Evolutionary conservation across 2,329 filamentous ascomycete genomes (phyloP).

Genomic region (Sarocladium kiliense): DNA sequence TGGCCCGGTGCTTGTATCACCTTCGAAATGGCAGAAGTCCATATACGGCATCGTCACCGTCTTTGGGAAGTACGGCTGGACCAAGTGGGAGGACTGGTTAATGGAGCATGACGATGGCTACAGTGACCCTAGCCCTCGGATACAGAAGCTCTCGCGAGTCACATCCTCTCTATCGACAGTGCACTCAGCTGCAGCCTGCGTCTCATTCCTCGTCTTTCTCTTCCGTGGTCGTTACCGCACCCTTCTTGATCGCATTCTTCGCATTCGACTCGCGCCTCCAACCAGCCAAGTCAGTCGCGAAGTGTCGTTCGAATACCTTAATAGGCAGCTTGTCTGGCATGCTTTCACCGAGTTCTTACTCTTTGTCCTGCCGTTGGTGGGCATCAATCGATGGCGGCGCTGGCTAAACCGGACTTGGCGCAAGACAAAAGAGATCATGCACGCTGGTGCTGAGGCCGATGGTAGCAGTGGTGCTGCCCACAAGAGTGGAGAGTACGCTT

Average conservation of each 20-base stretch:
- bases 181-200: slow-evolving; percentile 76
- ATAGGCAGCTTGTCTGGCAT: slow-evolving; percentile 97
- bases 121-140: slow-evolving; percentile 48
- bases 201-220: slow-evolving; percentile 86
- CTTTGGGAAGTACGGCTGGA: slow-evolving; percentile 84
- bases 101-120: slow-evolving; percentile 72
- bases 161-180: slow-evolving; percentile 65
- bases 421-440: slow-evolving; percentile 64
- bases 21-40: slow-evolving; percentile 77
- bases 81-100: slow-evolving; percentile 85
- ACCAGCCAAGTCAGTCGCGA: slow-evolving; percentile 83
- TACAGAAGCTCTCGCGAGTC: slow-evolving; percentile 58
- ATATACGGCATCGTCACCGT: slow-evolving; percentile 83
- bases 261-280: slow-evolving; percentile 78
- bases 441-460: slow-evolving; percentile 40
- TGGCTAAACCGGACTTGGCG: slow-evolving; percentile 87
- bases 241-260: slow-evolving; percentile 76
- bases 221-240: slow-evolving; percentile 89
- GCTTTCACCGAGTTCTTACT: slow-evolving; percentile 99
- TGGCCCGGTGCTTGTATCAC: slow-evolving; percentile 59
- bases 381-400: slow-evolving; percentile 85
- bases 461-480: slow-evolving; percentile 27
- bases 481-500: slow-evolving; percentile 66
- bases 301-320: slow-evolving; percentile 96
- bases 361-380: slow-evolving; percentile 93